Evolutionary conservation across 2,329 filamentous ascomycete species (phyloP).

Genomic region (Alternaria conjuncta): DNA sequence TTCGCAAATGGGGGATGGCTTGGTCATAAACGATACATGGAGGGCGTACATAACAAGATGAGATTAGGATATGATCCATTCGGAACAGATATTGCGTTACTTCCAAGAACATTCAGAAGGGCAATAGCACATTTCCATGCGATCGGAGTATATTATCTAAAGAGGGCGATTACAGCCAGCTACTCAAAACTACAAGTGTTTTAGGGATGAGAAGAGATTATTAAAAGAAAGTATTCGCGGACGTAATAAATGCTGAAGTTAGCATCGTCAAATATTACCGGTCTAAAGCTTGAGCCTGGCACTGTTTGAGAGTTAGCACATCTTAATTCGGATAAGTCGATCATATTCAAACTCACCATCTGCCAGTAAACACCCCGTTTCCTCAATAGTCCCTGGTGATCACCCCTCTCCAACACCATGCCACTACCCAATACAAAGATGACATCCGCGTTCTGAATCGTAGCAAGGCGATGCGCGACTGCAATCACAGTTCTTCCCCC

Average conservation of each 20-base stretch:
- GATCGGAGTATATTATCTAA: too few species aligned
- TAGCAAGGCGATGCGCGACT: constrained; percentile 47
- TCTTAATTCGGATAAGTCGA: fast-evolving
- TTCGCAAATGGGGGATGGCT: neutral
- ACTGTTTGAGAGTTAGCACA: constrained; percentile 24
- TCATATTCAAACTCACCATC: constrained; percentile 33
- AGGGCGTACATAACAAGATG: neutral
- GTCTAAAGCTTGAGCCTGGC: constrained; percentile 49
- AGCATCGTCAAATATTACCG: constrained; percentile 14
- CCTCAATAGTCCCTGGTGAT: constrained; percentile 38
- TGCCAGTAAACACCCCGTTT: constrained; percentile 44
- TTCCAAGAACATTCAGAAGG: neutral
- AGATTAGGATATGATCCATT: too few species aligned
- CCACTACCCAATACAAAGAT: constrained; percentile 47
- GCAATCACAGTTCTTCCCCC: constrained; percentile 39
- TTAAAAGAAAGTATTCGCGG: neutral
- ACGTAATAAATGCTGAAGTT: neutral
- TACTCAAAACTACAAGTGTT: too few species aligned
- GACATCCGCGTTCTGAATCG: constrained; percentile 47
- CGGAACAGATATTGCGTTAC: neutral
- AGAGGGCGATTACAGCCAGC: too few species aligned
- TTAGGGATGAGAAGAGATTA: neutral
- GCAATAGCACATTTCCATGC: too few species aligned
- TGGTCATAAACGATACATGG: fast-evolving
- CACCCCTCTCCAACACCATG: constrained; percentile 42